Evolutionary conservation across 2,329 filamentous ascomycete genomes (phyloP).

Genomic region (Fusarium pseudoanthophilum): DNA sequence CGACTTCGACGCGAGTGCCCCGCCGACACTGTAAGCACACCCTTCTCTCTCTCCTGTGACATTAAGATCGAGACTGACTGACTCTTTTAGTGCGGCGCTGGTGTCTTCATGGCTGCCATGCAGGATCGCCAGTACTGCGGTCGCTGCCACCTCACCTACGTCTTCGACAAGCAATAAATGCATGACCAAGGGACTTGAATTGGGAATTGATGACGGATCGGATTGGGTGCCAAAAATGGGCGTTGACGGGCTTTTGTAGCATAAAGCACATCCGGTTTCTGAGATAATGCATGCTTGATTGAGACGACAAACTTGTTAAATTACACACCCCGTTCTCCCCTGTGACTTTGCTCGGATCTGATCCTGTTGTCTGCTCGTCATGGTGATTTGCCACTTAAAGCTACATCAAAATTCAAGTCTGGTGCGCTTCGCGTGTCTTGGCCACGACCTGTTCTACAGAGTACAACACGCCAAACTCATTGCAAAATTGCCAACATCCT

Average conservation of each 20-base stretch:
- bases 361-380: neutral
- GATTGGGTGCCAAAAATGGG: conserved; percentile 50
- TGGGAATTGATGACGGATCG: conserved; percentile 48
- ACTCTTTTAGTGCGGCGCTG: conserved; percentile 85
- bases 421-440: no score
- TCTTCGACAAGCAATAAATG: conserved; percentile 74
- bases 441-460: no score
- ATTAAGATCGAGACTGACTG: conserved; percentile 40
- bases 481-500: neutral
- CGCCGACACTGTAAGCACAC: conserved; percentile 75
- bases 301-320: conserved; percentile 44
- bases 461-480: neutral
- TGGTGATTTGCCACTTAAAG: neutral
- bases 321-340: neutral
- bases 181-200: conserved; percentile 44
- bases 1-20: conserved; percentile 98
- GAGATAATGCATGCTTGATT: conserved; percentile 54
- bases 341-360: neutral
- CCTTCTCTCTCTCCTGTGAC: no score
- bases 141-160: conserved; percentile 78
- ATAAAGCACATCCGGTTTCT: conserved; percentile 55
- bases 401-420: neutral
- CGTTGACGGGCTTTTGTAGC: conserved; percentile 56
- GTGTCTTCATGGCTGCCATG: conserved; percentile 99
- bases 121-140: conserved; percentile 98